These are phyloP conservation scores for Crithidia fasciculata DNA, from an alignment of 208 protist genomes.

Conservation along the genomic window DNA sequence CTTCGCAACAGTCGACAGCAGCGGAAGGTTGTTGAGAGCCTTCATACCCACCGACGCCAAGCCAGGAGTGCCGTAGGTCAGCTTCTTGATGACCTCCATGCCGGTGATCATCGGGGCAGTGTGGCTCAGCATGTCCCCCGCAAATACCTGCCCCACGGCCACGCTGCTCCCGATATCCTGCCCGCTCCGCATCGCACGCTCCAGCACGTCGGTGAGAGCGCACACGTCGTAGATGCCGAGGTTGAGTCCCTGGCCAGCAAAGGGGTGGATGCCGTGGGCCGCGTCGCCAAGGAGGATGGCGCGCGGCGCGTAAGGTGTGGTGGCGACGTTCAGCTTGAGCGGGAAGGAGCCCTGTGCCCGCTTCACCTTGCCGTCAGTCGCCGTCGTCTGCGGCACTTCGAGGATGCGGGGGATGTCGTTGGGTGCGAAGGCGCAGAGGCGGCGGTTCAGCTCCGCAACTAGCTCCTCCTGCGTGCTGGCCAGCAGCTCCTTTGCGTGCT, in stretches of 20 bases:
- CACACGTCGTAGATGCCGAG: constrained; percentile 91
- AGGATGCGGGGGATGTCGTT: constrained; percentile 78
- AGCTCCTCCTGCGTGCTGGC: constrained; percentile 60
- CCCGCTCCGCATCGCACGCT: constrained; percentile 64
- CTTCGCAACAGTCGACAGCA: constrained; percentile 77
- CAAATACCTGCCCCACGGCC: constrained; percentile 76
- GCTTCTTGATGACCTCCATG: constrained; percentile 80
- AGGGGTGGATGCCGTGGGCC: constrained; percentile 92
- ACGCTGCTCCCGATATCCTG: constrained; percentile 81
- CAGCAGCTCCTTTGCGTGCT: constrained; percentile 64
- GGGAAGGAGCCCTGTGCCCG: constrained; percentile 78
- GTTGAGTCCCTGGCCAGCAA: constrained; percentile 94
- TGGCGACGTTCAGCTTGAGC: constrained; percentile 70
- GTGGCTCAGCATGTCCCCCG: constrained; percentile 77
- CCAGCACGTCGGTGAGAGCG: constrained; percentile 64
- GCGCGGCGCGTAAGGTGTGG: constrained; percentile 60
- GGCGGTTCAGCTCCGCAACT: constrained; percentile 72
- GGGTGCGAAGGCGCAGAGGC: constrained; percentile 67
- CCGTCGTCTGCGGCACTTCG: constrained; percentile 62
- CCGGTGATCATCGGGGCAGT: constrained; percentile 74
- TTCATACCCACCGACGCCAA: constrained; percentile 75
- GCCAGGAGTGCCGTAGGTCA: constrained; percentile 53
- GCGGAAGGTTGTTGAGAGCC: constrained; percentile 59
- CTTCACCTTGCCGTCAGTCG: constrained; percentile 40
- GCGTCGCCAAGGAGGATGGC: constrained; percentile 87